These are phyloP conservation scores for Trichoderma sp. DNA, from an alignment of 2,329 filamentous ascomycete genomes.

Conservation along the genomic window DNA sequence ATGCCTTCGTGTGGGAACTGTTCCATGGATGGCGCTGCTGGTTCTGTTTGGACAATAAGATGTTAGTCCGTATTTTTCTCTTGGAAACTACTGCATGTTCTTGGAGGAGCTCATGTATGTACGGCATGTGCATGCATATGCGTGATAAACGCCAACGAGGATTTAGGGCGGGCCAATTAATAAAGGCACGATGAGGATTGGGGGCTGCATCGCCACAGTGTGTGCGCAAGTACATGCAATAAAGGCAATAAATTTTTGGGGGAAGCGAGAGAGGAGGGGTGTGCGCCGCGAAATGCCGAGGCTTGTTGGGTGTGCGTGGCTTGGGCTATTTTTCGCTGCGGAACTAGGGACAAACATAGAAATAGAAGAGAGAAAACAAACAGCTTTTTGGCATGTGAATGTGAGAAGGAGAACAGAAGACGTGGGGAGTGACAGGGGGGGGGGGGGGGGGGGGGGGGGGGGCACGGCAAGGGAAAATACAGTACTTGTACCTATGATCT, in stretches of 20 bases:
- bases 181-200: not conserved
- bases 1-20: not conserved
- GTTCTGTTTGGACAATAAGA: not conserved
- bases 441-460: not conserved
- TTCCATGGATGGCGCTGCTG: not conserved
- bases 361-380: not conserved
- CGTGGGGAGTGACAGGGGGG: not conserved
- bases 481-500: not conserved
- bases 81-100: not conserved
- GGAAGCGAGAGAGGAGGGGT: not conserved
- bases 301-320: not conserved
- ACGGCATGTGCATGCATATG: constrained; percentile 19
- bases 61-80: not conserved
- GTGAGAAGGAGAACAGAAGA: not conserved
- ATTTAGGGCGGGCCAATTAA: not conserved
- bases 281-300: constrained; percentile 8
- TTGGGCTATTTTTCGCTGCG: not conserved
- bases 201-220: not conserved
- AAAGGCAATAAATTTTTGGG: not conserved
- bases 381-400: constrained; percentile 5
- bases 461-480: not conserved
- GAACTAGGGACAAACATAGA: not conserved
- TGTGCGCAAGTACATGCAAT: not conserved
- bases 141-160: not conserved
- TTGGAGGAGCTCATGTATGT: constrained; percentile 5